Conservation (phyloP, 1,284 basidiomycete species). For the Fomitiporia mediterranea region DNA sequence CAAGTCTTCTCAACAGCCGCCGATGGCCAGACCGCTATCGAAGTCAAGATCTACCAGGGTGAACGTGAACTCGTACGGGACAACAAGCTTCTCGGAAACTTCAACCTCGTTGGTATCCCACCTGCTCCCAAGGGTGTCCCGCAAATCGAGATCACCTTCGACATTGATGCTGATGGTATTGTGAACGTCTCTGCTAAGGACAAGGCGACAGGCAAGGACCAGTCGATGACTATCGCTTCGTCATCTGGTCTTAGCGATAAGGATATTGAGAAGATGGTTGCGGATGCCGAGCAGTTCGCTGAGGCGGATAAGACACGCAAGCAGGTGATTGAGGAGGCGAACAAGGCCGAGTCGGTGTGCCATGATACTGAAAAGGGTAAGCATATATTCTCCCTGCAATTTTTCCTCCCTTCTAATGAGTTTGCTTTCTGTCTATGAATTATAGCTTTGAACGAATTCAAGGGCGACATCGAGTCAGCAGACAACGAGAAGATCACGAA, state of each 20-base stretch:
- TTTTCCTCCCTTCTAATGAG: slow-evolving; percentile 8
- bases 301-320: slow-evolving; percentile 89
- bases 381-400: slow-evolving; percentile 24
- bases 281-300: slow-evolving; percentile 91
- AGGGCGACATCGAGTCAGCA: slow-evolving; percentile 87
- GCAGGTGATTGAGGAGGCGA: slow-evolving; percentile 91
- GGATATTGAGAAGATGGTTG: slow-evolving; percentile 97
- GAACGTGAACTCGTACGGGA: slow-evolving; percentile 97
- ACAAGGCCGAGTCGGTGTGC: slow-evolving; percentile 94
- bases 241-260: slow-evolving; percentile 95
- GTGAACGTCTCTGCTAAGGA: slow-evolving; percentile 96
- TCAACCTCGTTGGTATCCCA: slow-evolving; percentile 97
- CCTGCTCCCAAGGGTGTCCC: slow-evolving; percentile 98
- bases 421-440: background rate
- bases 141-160: slow-evolving; percentile 98
- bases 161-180: slow-evolving; percentile 97
- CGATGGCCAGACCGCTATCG: slow-evolving; percentile 92
- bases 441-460: slow-evolving; percentile 92
- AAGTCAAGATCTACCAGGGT: slow-evolving; percentile 98
- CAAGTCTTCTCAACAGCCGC: slow-evolving; percentile 98
- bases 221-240: slow-evolving; percentile 96
- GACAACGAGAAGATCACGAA: slow-evolving; percentile 94
- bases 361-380: slow-evolving; percentile 92
- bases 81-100: slow-evolving; percentile 99
- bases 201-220: slow-evolving; percentile 97